Evolutionary conservation across 2,329 filamentous ascomycete species (phyloP).

Genomic region (Erysiphe pulchra): DNA sequence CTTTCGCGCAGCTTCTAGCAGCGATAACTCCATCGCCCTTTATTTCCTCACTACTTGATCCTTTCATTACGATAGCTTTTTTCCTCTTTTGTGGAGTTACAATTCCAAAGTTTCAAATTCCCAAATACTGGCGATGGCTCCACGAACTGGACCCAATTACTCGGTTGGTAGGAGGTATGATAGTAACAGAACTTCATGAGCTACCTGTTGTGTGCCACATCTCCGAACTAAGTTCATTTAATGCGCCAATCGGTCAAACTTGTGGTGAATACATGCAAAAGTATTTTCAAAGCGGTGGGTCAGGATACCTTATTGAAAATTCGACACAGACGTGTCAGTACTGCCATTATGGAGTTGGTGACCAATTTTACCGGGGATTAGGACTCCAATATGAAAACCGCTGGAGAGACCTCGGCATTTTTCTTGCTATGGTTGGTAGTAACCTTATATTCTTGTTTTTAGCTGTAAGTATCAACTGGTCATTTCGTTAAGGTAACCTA

Average conservation of each 20-base stretch:
- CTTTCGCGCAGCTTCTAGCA: slow-evolving; percentile 50
- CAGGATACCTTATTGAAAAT: slow-evolving; percentile 46
- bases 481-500: neutral
- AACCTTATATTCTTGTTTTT: slow-evolving; percentile 43
- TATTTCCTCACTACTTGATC: slow-evolving; percentile 57
- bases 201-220: slow-evolving; percentile 32
- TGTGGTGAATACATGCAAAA: slow-evolving; percentile 52
- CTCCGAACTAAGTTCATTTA: slow-evolving; percentile 41
- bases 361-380: slow-evolving; percentile 51
- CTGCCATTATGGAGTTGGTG: slow-evolving; percentile 56
- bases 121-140: slow-evolving; percentile 59
- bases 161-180: slow-evolving; percentile 53
- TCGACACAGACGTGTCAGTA: slow-evolving; percentile 46
- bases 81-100: slow-evolving; percentile 73
- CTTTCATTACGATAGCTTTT: slow-evolving; percentile 62
- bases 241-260: slow-evolving; percentile 33
- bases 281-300: slow-evolving; percentile 42
- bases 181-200: slow-evolving; percentile 49
- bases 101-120: slow-evolving; percentile 54
- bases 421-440: slow-evolving; percentile 46
- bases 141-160: slow-evolving; percentile 70
- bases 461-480: slow-evolving; percentile 11
- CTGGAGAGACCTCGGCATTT: slow-evolving; percentile 69
- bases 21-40: slow-evolving; percentile 56
- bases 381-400: slow-evolving; percentile 39